Evolutionary conservation across 805 yeast genomes (phyloP).

Genomic region (Alloascoidea hylecoeti): DNA sequence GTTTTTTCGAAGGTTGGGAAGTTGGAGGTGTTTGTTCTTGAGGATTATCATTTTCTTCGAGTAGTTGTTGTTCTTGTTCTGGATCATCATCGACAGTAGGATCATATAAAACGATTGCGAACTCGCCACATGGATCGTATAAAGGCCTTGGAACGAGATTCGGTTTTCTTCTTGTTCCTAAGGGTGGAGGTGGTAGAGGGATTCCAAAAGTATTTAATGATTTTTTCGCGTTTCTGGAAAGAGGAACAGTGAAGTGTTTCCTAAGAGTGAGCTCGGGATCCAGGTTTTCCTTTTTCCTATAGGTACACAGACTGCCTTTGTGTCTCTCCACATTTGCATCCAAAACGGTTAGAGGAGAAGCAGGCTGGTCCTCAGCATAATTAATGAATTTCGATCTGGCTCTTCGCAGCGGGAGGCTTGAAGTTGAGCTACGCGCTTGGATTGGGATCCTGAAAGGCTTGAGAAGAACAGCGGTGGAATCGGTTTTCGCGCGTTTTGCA

Average conservation of each 20-base stretch:
- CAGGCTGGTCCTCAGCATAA: neutral
- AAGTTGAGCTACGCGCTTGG: neutral
- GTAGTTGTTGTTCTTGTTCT: slow-evolving; percentile 14
- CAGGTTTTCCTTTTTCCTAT: neutral
- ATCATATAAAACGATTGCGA: slow-evolving; percentile 89
- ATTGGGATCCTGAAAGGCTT: neutral
- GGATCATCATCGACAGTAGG: slow-evolving; percentile 66
- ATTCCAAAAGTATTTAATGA: neutral
- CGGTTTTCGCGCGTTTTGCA: neutral
- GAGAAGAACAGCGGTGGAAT: neutral
- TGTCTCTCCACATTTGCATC: neutral
- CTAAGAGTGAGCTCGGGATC: neutral
- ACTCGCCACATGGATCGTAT: slow-evolving; percentile 90
- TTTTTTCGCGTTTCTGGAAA: neutral
- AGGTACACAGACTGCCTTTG: neutral
- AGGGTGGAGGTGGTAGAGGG: slow-evolving; percentile 48
- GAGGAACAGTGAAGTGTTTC: neutral
- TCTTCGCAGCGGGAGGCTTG: neutral
- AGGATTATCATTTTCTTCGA: slow-evolving; percentile 15
- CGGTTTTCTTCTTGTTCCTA: slow-evolving; percentile 67
- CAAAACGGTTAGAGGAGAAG: no score
- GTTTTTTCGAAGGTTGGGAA: slow-evolving; percentile 7
- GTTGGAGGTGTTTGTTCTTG: slow-evolving; percentile 7
- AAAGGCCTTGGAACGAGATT: slow-evolving; percentile 73
- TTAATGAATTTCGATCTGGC: neutral